Conservation (phyloP, 1,284 basidiomycete genomes). For the Sparassis latifolia region DNA sequence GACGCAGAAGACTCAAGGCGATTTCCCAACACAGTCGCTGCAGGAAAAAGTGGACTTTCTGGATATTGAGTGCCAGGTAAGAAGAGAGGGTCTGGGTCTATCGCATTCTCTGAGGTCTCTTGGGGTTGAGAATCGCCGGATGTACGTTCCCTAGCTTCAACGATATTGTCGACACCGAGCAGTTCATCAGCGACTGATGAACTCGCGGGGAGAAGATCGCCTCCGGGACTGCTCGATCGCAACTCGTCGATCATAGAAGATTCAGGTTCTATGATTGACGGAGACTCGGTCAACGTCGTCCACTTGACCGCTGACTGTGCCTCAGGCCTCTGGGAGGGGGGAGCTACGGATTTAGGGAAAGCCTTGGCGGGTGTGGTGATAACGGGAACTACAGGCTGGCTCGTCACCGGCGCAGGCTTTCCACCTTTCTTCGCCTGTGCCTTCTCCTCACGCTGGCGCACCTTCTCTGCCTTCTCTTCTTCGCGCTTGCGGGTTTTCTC, state of each 20-base stretch:
- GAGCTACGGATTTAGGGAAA: neutral
- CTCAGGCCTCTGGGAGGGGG: neutral
- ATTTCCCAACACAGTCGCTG: constrained; percentile 7
- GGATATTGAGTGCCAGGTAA: constrained; percentile 25
- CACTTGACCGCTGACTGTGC: constrained; percentile 15
- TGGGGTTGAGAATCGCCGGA: no score
- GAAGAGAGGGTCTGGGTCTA: constrained; percentile 20
- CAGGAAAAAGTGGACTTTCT: constrained; percentile 8
- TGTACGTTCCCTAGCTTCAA: constrained; percentile 3
- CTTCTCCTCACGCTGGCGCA: constrained; percentile 9
- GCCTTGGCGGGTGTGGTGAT: neutral
- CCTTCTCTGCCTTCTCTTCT: constrained; percentile 17
- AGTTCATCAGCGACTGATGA: neutral
- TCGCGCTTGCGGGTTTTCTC: constrained; percentile 13
- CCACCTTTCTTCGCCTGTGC: constrained; percentile 13
- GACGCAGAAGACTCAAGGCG: neutral
- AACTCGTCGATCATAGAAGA: constrained; percentile 32
- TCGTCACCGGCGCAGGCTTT: constrained; percentile 5
- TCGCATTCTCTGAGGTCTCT: neutral
- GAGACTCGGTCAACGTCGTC: constrained; percentile 14
- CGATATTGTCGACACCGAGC: neutral
- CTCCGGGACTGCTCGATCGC: constrained; percentile 28
- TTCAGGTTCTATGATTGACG: constrained; percentile 14
- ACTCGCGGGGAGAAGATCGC: constrained; percentile 3
- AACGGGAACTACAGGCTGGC: neutral